Evolutionary conservation across 345 rosid genomes (phyloP), one percentile per base, ranked within the genome.

Genomic region (Hevea brasiliensis): DNA sequence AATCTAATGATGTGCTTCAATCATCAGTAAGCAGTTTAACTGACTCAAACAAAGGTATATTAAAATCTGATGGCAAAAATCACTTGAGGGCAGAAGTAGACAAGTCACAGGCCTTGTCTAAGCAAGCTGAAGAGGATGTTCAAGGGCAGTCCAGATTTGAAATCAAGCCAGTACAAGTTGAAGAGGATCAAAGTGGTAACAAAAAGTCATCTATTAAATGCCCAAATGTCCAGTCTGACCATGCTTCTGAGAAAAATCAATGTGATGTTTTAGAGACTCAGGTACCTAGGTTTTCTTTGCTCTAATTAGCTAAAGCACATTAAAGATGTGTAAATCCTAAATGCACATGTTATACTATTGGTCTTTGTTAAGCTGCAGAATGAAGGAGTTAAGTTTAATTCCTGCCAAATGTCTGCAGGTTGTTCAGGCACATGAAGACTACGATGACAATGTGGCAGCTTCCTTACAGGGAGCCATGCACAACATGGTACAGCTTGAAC

Each of bases 201-300:
- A 74, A 65, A 45, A 63, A 29, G 66, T 61, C 68, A 68, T 69
- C 73, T 74, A 59, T 69, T 27, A 72, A 65, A 45, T 70, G 72
- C 67, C 48, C 18, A n/a, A 78, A 74, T 51, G 20, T 37, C 12
- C 67, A 51, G 76, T 65, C 68, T 69, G 79, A 79, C 53, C 72
- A 37, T 68, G 65, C 78, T 70, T 68, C 65, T 11, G n/a, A 76
- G 75, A 78, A 68, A 65, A 79, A 66, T 24, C 82, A 79, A 41
- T 56, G 57, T 27, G 54, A 59, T 66, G 70, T 66, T 63, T 71
- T 45, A 50, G 77, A 8, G 21, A 63, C 62, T 68, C 83, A 79
- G 89, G 91, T 85, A 73, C 72, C 32, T 6, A 23, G 53, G 40
- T 23, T 55, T 61, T 55, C 60, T 57, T 60, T 32, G 9, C 42